Percentiles rank a stretch among this genome's conserved stretches.
Evolutionary conservation across 2,329 filamentous ascomycete genomes (phyloP).

Genomic region (Didymellaceae sp.): DNA sequence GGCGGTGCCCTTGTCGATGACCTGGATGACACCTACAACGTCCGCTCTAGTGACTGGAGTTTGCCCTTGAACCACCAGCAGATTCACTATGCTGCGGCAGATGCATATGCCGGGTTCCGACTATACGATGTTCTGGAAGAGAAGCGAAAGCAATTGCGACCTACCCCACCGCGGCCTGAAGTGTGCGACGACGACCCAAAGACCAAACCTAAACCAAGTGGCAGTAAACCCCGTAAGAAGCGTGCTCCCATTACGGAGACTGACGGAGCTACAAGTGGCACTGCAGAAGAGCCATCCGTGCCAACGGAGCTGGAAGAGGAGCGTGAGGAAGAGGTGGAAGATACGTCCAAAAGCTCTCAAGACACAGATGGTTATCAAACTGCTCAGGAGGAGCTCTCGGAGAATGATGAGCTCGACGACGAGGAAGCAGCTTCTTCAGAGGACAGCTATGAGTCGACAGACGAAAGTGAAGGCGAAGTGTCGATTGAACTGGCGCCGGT

Average conservation of each 20-base stretch:
- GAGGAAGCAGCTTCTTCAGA: conserved; percentile 12
- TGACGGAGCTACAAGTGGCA: conserved; percentile 10
- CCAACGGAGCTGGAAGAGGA: conserved; percentile 25
- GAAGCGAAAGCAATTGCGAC: conserved; percentile 69
- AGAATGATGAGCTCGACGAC: conserved; percentile 33
- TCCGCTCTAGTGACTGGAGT: conserved; percentile 80
- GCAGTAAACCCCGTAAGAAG: conserved; percentile 19
- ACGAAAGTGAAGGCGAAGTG: conserved; percentile 9
- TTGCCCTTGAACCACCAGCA: conserved; percentile 67
- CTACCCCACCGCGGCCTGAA: conserved; percentile 73
- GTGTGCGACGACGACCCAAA: conserved; percentile 68
- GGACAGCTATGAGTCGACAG: conserved; percentile 1
- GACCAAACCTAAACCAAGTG: conserved; percentile 9
- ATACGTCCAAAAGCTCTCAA: conserved; percentile 27
- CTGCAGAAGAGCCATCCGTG: conserved; percentile 21
- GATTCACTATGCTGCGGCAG: conserved; percentile 75
- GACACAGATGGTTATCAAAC: conserved; percentile 43
- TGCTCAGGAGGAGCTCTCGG: conserved; percentile 36
- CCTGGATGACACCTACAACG: conserved; percentile 41
- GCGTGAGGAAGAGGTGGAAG: conserved; percentile 12
- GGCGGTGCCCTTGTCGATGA: conserved; percentile 58
- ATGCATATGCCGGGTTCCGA: conserved; percentile 83
- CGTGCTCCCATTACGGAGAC: conserved; percentile 13
- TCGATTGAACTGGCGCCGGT: not conserved
- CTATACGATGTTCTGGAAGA: conserved; percentile 75